phyloP scores from a whole-genome alignment of 345 rosid species.

The Salix purpurea region DNA sequence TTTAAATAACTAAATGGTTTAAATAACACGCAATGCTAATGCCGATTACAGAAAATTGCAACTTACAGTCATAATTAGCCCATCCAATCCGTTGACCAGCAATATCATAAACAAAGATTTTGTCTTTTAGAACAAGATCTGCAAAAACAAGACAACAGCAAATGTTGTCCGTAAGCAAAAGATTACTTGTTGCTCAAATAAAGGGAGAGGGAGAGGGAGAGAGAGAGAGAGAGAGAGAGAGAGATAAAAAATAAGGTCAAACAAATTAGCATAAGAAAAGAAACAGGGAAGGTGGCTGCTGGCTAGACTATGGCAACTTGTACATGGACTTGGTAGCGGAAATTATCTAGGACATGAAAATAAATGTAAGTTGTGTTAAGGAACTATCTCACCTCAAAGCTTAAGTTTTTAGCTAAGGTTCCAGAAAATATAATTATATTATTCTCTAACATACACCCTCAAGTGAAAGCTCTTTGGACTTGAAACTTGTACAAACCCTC shows the following conservation, averaged over 20 bases:
- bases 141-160: conserved; percentile 18
- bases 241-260: not conserved
- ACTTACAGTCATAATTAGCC: conserved; percentile 82
- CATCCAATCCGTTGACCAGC: conserved; percentile 84
- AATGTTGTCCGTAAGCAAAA: not conserved
- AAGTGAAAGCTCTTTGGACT: no score
- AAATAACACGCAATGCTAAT: not conserved
- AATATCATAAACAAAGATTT: conserved; percentile 75
- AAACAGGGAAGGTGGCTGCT: not conserved
- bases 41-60: conserved; percentile 3
- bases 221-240: not conserved
- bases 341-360: not conserved
- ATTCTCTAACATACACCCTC: no score
- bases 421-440: no score
- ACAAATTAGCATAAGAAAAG: not conserved
- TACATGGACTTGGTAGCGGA: not conserved
- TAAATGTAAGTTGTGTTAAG: not conserved
- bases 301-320: not conserved
- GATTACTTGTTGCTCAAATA: not conserved
- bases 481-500: no score
- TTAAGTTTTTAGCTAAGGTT: no score
- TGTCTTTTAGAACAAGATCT: conserved; percentile 90
- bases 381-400: no score
- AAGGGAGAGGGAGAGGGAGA: not conserved
- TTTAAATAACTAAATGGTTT: not conserved